These are phyloP conservation scores for Chenopodium berlandieri DNA, from an alignment of 148 eudicot genomes.

Conservation along the genomic window DNA sequence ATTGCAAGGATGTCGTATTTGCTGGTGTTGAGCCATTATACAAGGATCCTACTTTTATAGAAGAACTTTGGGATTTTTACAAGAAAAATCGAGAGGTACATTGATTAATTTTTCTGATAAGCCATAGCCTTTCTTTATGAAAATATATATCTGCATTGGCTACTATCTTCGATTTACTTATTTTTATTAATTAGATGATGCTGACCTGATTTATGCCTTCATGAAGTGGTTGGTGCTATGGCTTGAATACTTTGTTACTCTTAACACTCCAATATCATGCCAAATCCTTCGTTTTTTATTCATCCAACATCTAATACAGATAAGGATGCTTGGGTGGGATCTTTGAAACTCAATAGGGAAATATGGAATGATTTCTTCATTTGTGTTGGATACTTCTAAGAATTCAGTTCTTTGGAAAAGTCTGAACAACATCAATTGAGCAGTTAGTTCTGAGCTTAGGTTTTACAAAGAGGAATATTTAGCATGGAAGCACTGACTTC, in stretches of 20 bases:
- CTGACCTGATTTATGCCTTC: not conserved
- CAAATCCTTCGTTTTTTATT: too few relatives aligned
- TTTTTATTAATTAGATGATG: not conserved
- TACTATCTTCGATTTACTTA: not conserved
- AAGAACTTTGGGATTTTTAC: constrained; percentile 59
- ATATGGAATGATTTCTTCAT: not conserved
- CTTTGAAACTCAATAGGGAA: not conserved
- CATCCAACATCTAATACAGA: too few relatives aligned
- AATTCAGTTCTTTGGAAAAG: not conserved
- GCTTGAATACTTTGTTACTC: not conserved
- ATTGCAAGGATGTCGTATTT: constrained; percentile 75
- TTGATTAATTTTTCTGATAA: not conserved
- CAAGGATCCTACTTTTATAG: constrained; percentile 47
- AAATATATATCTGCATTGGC: not conserved
- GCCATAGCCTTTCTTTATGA: not conserved
- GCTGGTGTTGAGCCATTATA: constrained; percentile 53
- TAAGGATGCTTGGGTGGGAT: not conserved
- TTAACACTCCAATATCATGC: not conserved
- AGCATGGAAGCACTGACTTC: not conserved
- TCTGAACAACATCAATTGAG: too few relatives aligned
- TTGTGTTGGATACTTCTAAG: not conserved
- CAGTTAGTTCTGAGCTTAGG: not conserved
- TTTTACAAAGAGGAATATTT: not conserved
- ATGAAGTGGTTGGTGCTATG: not conserved
- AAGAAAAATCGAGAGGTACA: constrained; percentile 51